Base-by-base conservation (phyloP, 805 yeast species). In the Millerozyma miso region DNA sequence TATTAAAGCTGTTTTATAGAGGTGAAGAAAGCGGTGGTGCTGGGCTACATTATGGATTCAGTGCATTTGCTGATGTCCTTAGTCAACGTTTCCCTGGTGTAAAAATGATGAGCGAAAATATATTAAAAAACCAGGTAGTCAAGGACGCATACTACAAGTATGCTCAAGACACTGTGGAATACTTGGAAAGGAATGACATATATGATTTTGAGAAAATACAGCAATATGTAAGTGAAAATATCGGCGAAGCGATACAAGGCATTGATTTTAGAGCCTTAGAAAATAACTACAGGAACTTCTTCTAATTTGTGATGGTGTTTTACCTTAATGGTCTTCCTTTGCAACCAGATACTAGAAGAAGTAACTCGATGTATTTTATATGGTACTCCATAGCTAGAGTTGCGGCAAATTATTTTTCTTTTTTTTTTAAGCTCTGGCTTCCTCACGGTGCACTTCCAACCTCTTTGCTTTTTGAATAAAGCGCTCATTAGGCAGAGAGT, bases 381-480 rank as follows among this genome's bases (percentile, higher is more conserved):
- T 10, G 12, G 31, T 10, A 26, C 31, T 26, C 31, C 31, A 26
- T 26, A 13, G 12, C 31, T 26, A 26, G 13, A 26, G n/a, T n/a
- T n/a, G n/a, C n/a, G n/a, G n/a, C n/a, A n/a, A n/a, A n/a, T n/a
- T n/a, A n/a, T n/a, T n/a, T n/a, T n/a, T 10, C 29, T 23, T 10
- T 23, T 23, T 10, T 23, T 23, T 14, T 17, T 37, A 43, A 3
- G 31, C 18, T 36, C 20, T 4, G 57, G 55, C 1, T 35, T 43
- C 34, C 71, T 63, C 43, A 65, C 71, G 31, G 62, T 53, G 34
- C 67, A 59, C 29, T 58, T 57, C 17, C 71, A 54, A 0, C 77
- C 77, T 19, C 59, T 53, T 46, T 72, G 76, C 36, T 53, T 60
- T n/a, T 70, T 52, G 33, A 67, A 54, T 14, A 67, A 54, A 6